Conservation (phyloP, 768 basidiomycete genomes). For the Kwoniella dejecticola region DNA sequence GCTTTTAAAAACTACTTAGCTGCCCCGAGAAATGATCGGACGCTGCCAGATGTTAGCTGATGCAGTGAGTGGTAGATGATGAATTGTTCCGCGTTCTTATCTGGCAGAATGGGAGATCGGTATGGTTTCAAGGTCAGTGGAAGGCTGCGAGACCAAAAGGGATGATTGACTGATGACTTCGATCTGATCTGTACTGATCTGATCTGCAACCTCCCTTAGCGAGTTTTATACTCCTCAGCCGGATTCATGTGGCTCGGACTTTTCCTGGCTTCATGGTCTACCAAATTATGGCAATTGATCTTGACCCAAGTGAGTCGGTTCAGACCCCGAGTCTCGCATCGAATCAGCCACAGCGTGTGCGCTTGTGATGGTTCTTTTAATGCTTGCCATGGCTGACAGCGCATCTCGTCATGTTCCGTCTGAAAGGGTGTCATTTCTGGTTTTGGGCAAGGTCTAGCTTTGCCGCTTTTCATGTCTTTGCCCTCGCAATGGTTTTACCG, state of each 20-base stretch:
- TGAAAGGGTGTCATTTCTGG: slow-evolving; percentile 32
- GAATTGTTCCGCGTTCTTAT: slow-evolving; percentile 29
- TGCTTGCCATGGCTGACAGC: not conserved
- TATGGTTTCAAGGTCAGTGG: slow-evolving; percentile 37
- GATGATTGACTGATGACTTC: not conserved
- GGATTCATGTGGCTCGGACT: slow-evolving; percentile 25
- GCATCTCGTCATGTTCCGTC: not conserved
- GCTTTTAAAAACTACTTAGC: too few species aligned
- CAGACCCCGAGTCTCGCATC: too few species aligned
- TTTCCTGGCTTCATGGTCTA: slow-evolving; percentile 30
- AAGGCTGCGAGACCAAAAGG: not conserved
- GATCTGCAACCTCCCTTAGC: slow-evolving; percentile 3
- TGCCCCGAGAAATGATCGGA: too few species aligned
- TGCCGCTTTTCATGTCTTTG: slow-evolving; percentile 49
- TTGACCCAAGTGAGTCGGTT: slow-evolving; percentile 30
- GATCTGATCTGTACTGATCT: too few species aligned
- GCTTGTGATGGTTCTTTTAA: not conserved
- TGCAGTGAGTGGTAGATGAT: slow-evolving; percentile 4
- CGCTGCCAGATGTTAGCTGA: not conserved
- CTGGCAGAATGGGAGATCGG: slow-evolving; percentile 37
- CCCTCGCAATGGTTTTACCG: slow-evolving; percentile 51
- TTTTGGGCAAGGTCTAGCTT: slow-evolving; percentile 31
- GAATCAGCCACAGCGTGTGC: too few species aligned
- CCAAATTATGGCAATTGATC: slow-evolving; percentile 32
- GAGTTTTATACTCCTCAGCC: slow-evolving; percentile 25